Evolutionary conservation across 2,329 filamentous ascomycete species (phyloP), one percentile per base, ranked within the genome.

Genomic region (Leptographium lundbergii): DNA sequence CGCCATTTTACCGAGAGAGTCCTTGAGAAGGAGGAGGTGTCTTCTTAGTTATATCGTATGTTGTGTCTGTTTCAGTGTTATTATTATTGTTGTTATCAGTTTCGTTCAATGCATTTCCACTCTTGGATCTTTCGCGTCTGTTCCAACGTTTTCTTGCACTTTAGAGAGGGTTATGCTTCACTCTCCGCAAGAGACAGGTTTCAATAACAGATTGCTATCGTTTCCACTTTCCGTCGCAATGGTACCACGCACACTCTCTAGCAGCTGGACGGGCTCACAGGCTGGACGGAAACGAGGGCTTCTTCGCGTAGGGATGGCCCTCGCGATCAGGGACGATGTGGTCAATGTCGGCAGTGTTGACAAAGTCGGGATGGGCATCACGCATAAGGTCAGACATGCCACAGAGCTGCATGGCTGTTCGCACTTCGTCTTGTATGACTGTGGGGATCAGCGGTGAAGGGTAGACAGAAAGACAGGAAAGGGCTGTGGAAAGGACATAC

Each of bases 361-460:
- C 61, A 10, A 59, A 62, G 17, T 61, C 59, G 0, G 65, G 65
- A 29, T 59, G 57, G 9, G 62, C 61, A 45, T 66, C 64, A 19
- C 61, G 59, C 47, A 65, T 61, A 14, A 67, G 61, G 39, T 66
- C 53, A 1, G 59, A 58, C 22, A 68, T 60, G 32, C 67, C 66
- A 36, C 65, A 66, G 4, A 74, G 64, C 61, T 67, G 67, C 72
- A 73, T 73, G 32, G 70, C 70, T 0, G 69, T 72, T 54, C 68
- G 67, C 17, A 70, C 67, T 61, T 74, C 72, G 34, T 70, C 71
- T 47, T 70, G 67, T 32, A 74, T 64, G 51, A 74, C 71, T 73
- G 53, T 53, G 19, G 9, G 51, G n/a, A 27, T 36, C 50, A 45
- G n/a, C 24, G 14, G 32, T 53, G 32, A 56, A 51, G 50, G 5